These are phyloP conservation scores for Stygiomarasmius scandens DNA, from an alignment of 1,284 basidiomycete species.

Conservation along the genomic window DNA sequence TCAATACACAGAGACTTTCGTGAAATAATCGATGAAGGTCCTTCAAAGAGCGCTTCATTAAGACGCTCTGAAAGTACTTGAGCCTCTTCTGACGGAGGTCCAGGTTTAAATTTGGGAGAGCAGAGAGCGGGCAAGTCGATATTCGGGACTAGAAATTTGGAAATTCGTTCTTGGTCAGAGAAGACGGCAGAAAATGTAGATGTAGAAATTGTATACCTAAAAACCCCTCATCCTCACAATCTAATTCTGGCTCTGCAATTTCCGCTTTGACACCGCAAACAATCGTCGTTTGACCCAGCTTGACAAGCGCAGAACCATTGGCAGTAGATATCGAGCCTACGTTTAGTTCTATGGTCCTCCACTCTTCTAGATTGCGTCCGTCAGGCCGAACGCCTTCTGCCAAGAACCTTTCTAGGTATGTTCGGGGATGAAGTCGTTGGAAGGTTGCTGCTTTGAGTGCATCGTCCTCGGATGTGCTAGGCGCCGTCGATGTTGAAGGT, in stretches of 20 bases:
- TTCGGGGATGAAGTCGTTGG: slow-evolving; percentile 79
- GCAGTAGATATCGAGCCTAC: slow-evolving; percentile 89
- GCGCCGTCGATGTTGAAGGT: not conserved
- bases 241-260: slow-evolving; percentile 84
- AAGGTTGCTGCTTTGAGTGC: slow-evolving; percentile 70
- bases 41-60: slow-evolving; percentile 78
- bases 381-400: slow-evolving; percentile 75
- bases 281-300: slow-evolving; percentile 88
- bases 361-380: slow-evolving; percentile 63
- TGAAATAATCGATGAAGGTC: slow-evolving; percentile 50
- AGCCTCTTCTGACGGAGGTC: slow-evolving; percentile 90
- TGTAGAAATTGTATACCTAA: slow-evolving; percentile 60
- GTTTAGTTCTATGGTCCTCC: slow-evolving; percentile 73
- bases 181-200: not conserved
- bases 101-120: slow-evolving; percentile 91
- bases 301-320: slow-evolving; percentile 86
- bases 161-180: not conserved
- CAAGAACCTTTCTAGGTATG: slow-evolving; percentile 81
- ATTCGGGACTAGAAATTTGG: slow-evolving; percentile 47
- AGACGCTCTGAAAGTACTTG: slow-evolving; percentile 86
- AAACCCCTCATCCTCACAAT: slow-evolving; percentile 76
- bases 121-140: slow-evolving; percentile 92
- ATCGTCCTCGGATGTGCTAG: slow-evolving; percentile 18
- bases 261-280: slow-evolving; percentile 96
- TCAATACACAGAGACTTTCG: slow-evolving; percentile 79